A percentile compares a stretch with the other conserved stretches of the same genome.
Evolutionary conservation across 352 stramenopile genomes (phyloP).

Genomic region (Plasmopara viticola): DNA sequence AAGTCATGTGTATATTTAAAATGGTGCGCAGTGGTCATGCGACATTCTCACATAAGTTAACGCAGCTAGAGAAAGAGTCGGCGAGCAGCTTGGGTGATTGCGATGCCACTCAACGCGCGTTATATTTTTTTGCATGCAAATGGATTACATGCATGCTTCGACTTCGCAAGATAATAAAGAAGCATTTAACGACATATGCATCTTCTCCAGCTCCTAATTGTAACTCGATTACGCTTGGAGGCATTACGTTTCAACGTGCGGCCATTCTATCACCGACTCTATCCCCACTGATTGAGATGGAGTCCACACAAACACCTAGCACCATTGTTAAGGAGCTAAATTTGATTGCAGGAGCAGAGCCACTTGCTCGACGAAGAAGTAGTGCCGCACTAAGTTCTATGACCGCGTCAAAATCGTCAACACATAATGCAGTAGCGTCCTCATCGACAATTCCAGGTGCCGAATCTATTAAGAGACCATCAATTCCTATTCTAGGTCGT

Average conservation of each 20-base stretch:
- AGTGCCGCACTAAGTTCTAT: conserved; percentile 32
- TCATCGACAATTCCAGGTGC: conserved; percentile 21
- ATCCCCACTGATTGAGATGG: conserved; percentile 33
- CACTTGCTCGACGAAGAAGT: conserved; percentile 27
- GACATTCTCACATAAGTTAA: conserved; percentile 36
- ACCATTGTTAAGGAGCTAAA: conserved; percentile 33
- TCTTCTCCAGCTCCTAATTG: conserved; percentile 24
- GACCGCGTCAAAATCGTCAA: conserved; percentile 24
- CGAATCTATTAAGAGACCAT: conserved; percentile 17
- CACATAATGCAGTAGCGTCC: conserved; percentile 22
- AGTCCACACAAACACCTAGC: conserved; percentile 32
- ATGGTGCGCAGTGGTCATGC: conserved; percentile 32
- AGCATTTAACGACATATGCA: conserved; percentile 38
- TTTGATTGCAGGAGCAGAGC: conserved; percentile 28
- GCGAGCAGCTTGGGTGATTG: conserved; percentile 36
- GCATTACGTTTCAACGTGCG: conserved; percentile 51
- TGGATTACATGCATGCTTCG: conserved; percentile 75
- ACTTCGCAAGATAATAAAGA: conserved; percentile 63
- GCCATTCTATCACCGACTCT: conserved; percentile 36
- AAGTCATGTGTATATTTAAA: conserved; percentile 59
- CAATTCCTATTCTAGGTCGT: conserved; percentile 13
- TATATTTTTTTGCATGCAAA: conserved; percentile 64
- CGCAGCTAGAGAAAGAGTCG: conserved; percentile 25
- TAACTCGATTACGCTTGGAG: conserved; percentile 38
- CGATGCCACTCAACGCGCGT: conserved; percentile 40